Conservation (phyloP, 2,329 filamentous ascomycete species). For the Elsinoe batatas region DNA sequence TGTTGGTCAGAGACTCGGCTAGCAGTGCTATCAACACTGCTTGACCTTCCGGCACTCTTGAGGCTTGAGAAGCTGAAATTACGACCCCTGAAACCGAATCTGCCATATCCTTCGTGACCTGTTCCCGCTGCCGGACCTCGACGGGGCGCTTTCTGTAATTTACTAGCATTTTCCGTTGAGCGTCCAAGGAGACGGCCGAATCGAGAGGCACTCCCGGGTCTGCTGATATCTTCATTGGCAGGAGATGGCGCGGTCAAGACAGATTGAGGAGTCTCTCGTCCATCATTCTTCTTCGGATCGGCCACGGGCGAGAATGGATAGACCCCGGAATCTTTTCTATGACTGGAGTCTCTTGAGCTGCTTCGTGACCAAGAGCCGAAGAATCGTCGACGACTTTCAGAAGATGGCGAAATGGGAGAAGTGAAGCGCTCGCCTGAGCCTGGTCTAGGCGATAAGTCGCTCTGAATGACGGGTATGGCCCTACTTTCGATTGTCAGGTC, state of each 20-base stretch:
- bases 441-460: constrained; percentile 43
- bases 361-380: constrained; percentile 27
- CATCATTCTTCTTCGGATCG: not conserved
- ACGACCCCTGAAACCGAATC: constrained; percentile 53
- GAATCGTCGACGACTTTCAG: constrained; percentile 30
- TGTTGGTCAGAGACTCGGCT: constrained; percentile 22
- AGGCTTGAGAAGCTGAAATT: constrained; percentile 49
- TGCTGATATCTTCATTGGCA: constrained; percentile 2
- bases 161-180: constrained; percentile 30
- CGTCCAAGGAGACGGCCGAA: constrained; percentile 2
- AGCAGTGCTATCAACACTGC: constrained; percentile 32
- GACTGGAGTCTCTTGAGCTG: not conserved
- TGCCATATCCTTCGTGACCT: constrained; percentile 78
- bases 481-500: constrained; percentile 35
- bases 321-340: constrained; percentile 3
- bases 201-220: constrained; percentile 6
- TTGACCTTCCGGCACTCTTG: constrained; percentile 38
- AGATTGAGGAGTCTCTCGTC: not conserved
- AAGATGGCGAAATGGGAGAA: constrained; percentile 21
- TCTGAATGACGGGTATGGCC: constrained; percentile 46
- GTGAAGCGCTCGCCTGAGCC: constrained; percentile 38
- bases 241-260: not conserved
- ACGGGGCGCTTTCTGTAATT: constrained; percentile 48
- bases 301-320: not conserved
- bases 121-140: constrained; percentile 88